Evolutionary conservation across 345 rosid genomes (phyloP), one percentile per base, ranked within the genome.

Genomic region (Gossypium arboreum): DNA sequence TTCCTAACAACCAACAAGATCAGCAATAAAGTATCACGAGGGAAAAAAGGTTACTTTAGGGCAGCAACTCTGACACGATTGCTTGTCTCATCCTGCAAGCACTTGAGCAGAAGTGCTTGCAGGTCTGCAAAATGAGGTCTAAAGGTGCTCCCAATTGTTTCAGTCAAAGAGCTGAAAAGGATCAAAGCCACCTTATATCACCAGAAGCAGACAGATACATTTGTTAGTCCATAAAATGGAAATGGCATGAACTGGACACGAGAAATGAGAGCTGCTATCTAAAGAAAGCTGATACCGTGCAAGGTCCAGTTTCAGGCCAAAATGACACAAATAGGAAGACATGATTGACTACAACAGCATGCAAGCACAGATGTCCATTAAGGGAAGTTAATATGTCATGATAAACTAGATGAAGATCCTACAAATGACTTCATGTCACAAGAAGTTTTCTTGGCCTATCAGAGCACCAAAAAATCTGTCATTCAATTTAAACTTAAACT

Each of bases 101-200:
- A 93, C 74, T 93, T 96, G 76, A 96, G 94, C 72, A 96, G 77
- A 77, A 96, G 96, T 81, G 92, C 94, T 81, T 96, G 97, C 80
- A 96, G 83, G 75, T 92, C 97, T 8, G 90, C 78, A 77, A 93
- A 90, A 84, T 96, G 86, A 2, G 98, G 97, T 78, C 84, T 91
- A 78, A 96, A 96, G 48, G 97, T 81, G 78, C 80, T 88, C 80
- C 99, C 99, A 17, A 96, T 89, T 12, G 97, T 96, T 87, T 96
- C 99, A 12, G 98, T 92, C 85, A 96, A 84, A 62, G 98, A 96
- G 83, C 99, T 96, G 87, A 96, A 96, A 76, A 96, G 97, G 79
- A 96, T 92, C 85, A 96, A 83, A 29, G 94, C 94, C 71, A 93
- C 99, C 99, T 96, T 79, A 68, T 73, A 69, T 76, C 75, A 78